A percentile compares a stretch with the other conserved stretches of the same genome.
Conservation (phyloP, 1,284 basidiomycete genomes). For the Marasmius sp. region DNA sequence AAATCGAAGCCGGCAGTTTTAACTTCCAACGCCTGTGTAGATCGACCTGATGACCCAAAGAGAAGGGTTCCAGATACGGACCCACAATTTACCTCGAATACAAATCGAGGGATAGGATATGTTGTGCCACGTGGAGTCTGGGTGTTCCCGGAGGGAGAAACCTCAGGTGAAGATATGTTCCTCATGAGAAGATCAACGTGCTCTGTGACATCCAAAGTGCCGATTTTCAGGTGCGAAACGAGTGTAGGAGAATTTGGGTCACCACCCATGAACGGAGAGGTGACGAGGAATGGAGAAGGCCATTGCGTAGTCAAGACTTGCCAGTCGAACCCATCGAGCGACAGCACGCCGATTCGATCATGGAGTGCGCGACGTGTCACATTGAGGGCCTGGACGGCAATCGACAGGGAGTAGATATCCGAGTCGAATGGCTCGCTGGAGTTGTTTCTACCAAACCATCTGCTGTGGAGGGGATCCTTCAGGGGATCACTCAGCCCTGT, state of each 20-base stretch:
- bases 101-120: conserved; percentile 50
- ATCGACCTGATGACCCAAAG: conserved; percentile 38
- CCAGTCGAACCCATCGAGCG: conserved; percentile 41
- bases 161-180: conserved; percentile 21
- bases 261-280: conserved; percentile 50
- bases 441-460: conserved; percentile 49
- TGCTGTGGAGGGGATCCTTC: conserved; percentile 43
- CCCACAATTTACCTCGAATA: conserved; percentile 47
- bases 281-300: conserved; percentile 52
- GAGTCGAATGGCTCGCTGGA: conserved; percentile 37
- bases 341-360: conserved; percentile 43
- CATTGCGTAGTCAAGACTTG: conserved; percentile 55
- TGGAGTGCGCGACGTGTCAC: conserved; percentile 35
- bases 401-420: conserved; percentile 46
- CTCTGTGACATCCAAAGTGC: conserved; percentile 49
- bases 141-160: conserved; percentile 22
- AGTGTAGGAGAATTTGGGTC: conserved; percentile 62
- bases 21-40: conserved; percentile 49
- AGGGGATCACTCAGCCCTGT: conserved; percentile 49
- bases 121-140: conserved; percentile 23
- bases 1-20: conserved; percentile 47
- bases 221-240: conserved; percentile 48
- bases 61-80: conserved; percentile 47
- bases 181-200: conserved; percentile 44
- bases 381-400: conserved; percentile 36